Evolutionary conservation across 345 rosid species (phyloP), one percentile per base, ranked within the genome.

Genomic region (Eucalyptus erythrocorys): DNA sequence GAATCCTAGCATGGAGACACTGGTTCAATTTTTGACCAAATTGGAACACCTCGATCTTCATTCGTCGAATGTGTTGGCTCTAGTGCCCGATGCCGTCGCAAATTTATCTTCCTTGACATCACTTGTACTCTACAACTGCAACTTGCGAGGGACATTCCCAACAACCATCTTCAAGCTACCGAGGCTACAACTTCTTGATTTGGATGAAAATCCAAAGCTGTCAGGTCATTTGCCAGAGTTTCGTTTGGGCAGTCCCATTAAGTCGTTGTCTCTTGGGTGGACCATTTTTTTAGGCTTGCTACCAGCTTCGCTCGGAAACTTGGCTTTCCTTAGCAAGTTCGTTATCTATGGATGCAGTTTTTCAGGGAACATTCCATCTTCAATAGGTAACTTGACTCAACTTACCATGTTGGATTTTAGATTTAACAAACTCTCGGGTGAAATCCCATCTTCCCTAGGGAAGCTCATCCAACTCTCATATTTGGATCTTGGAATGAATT

Each of bases 191-290:
- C 8, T 13, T 57, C 45, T 91, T 61, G 26, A 51, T 48, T 4
- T 91, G 8, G 0, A 13, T n/a, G 0, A 2, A 5, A 91, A 89
- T 48, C n/a, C 15, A 53, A 5, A 8, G 40, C 57, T 91, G 26
- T 82, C 59, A 0, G 89, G 90, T 85, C 43, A 86, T 86, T 84
- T 91, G 26, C 91, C 85, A 30, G 90, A 87, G 42, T 91, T 91
- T 49, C 86, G n/a, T 13, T n/a, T 57, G 87, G 24, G 30, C 6
- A 86, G 85, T 48, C 80, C 82, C 10, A 79, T 90, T 7, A 19
- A 86, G n/a, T 48, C 34, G 10, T 7, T 88, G 3, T 12, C 3
- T 5, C 87, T 90, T 21, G 0, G 1, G 2, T 0, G 0, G 4
- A 53, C 59, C 26, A 26, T 59, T 5, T 88, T 91, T 16, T 50